Evolutionary conservation across 768 basidiomycete species (phyloP).

Genomic region (Trametes villosa): DNA sequence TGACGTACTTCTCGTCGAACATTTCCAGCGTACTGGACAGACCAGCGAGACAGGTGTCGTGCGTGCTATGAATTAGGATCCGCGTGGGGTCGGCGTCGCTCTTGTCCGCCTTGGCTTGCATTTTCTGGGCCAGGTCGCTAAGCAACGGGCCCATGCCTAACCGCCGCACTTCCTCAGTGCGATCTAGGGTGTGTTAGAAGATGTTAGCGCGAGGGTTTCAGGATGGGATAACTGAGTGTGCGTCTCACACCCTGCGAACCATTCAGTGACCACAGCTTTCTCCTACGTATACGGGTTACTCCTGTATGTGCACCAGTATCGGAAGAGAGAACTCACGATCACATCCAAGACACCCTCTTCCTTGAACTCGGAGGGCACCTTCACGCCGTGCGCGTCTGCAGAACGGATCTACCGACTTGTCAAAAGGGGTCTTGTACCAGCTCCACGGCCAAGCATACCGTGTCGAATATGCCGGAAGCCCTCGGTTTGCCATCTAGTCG

Average conservation of each 20-base stretch:
- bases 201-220: background rate
- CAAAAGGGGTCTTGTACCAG: background rate
- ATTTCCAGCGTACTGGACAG: slow-evolving; percentile 68
- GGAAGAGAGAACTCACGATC: slow-evolving; percentile 43
- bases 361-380: slow-evolving; percentile 72
- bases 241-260: slow-evolving; percentile 67
- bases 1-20: slow-evolving; percentile 65
- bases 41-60: slow-evolving; percentile 73
- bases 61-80: slow-evolving; percentile 70
- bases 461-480: slow-evolving; percentile 77
- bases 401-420: slow-evolving; percentile 55
- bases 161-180: slow-evolving; percentile 72
- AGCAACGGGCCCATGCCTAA: slow-evolving; percentile 81
- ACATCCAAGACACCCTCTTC: slow-evolving; percentile 61
- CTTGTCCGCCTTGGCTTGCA: slow-evolving; percentile 58
- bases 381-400: slow-evolving; percentile 70
- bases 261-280: slow-evolving; percentile 74
- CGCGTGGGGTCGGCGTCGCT: slow-evolving; percentile 55
- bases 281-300: slow-evolving; percentile 46
- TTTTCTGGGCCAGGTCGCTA: slow-evolving; percentile 61
- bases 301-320: background rate
- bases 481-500: slow-evolving; percentile 77
- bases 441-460: slow-evolving; percentile 44
- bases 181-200: slow-evolving; percentile 48
- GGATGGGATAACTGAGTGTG: background rate